These are phyloP conservation scores for Myriosclerotinia scirpicola DNA, from an alignment of 2,329 filamentous ascomycete species.

Conservation along the genomic window DNA sequence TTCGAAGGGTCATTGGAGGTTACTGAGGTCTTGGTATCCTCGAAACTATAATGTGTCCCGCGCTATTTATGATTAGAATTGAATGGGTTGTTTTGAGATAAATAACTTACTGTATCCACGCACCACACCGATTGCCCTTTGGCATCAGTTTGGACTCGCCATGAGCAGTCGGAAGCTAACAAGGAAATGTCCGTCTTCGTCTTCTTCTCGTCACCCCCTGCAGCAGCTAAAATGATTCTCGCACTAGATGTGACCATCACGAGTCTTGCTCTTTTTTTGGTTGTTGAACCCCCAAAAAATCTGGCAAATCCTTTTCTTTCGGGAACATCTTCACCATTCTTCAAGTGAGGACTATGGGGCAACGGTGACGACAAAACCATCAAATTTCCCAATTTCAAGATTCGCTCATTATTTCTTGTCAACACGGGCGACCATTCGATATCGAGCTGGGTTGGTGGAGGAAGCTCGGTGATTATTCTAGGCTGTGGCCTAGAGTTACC, in stretches of 20 bases:
- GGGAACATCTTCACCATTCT: conserved; percentile 69
- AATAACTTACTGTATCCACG: conserved; percentile 79
- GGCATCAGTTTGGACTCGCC: conserved; percentile 77
- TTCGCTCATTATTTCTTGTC: conserved; percentile 86
- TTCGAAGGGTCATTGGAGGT: conserved; percentile 61
- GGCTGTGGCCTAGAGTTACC: conserved; percentile 60
- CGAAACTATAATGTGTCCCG: conserved; percentile 89
- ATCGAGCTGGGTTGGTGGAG: conserved; percentile 93
- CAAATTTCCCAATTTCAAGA: conserved; percentile 89
- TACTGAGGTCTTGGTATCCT: conserved; percentile 76
- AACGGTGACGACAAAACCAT: conserved; percentile 79
- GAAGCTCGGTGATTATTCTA: conserved; percentile 88
- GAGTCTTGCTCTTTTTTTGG: conserved; percentile 88
- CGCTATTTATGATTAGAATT: conserved; percentile 48
- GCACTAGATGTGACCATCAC: conserved; percentile 95
- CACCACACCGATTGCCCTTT: conserved; percentile 88
- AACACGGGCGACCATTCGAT: conserved; percentile 98
- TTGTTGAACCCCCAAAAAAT: conserved; percentile 88
- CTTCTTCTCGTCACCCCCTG: conserved; percentile 94
- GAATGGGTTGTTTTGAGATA: conserved; percentile 1
- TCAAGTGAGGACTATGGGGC: conserved; percentile 70
- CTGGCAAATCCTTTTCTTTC: conserved; percentile 93
- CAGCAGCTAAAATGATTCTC: conserved; percentile 83
- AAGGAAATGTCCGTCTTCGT: conserved; percentile 91
- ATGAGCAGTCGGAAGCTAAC: conserved; percentile 70